These are phyloP conservation scores for Epichloe sylvatica DNA, from an alignment of 2,329 filamentous ascomycete genomes.

Conservation along the genomic window DNA sequence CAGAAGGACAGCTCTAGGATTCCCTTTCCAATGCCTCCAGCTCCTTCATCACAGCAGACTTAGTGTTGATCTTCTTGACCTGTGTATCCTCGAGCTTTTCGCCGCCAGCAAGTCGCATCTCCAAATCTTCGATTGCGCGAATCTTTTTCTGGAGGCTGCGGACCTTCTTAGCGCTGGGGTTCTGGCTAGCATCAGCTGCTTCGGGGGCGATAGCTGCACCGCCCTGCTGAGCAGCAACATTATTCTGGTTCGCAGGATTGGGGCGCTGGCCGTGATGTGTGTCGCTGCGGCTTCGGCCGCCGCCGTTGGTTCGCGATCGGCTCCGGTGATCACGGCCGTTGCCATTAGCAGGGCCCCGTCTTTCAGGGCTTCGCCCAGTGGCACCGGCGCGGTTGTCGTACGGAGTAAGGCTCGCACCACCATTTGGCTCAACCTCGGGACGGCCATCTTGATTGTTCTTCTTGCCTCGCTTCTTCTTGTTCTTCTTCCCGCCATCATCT, in stretches of 20 bases:
- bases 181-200: slow-evolving; percentile 33
- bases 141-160: slow-evolving; percentile 93
- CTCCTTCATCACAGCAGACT: slow-evolving; percentile 72
- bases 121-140: slow-evolving; percentile 90
- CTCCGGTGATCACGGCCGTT: slow-evolving; percentile 36
- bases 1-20: neutral
- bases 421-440: slow-evolving; percentile 27
- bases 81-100: slow-evolving; percentile 98
- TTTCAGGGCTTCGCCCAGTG: slow-evolving; percentile 50
- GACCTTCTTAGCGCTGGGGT: slow-evolving; percentile 85
- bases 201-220: slow-evolving; percentile 31
- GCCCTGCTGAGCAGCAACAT: slow-evolving; percentile 12
- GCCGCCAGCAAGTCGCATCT: slow-evolving; percentile 86
- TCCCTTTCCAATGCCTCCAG: slow-evolving; percentile 43
- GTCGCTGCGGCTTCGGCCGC: slow-evolving; percentile 39
- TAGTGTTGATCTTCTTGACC: slow-evolving; percentile 93
- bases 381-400: slow-evolving; percentile 21
- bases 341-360: slow-evolving; percentile 32
- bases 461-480: slow-evolving; percentile 95
- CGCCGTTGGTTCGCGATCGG: slow-evolving; percentile 39
- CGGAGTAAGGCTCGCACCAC: slow-evolving; percentile 33
- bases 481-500: slow-evolving; percentile 68
- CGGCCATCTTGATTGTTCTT: slow-evolving; percentile 74
- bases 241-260: slow-evolving; percentile 14
- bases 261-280: slow-evolving; percentile 26